Conservation (phyloP, 2,329 filamentous ascomycete genomes). For the Apiospora kogelbergensis region DNA sequence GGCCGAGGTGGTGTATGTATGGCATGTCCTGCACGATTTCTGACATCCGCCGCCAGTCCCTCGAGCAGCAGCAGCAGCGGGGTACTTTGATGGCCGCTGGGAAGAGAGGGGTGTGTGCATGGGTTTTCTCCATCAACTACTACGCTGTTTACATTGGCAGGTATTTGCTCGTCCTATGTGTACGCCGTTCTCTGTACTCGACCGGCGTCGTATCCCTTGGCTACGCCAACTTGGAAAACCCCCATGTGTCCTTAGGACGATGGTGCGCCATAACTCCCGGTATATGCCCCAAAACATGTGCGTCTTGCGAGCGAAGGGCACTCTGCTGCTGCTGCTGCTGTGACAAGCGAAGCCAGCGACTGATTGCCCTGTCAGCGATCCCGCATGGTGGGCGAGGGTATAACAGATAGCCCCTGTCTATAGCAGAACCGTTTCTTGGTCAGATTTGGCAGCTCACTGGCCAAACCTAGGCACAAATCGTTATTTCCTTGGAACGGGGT, state of each 20-base stretch:
- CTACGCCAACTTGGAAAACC: not conserved
- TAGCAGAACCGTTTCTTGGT: not conserved
- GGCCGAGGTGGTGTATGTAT: not conserved
- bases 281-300: not conserved
- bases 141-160: not conserved
- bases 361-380: not conserved
- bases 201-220: not conserved
- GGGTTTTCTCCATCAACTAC: not conserved
- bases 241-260: not conserved
- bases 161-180: not conserved
- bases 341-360: not conserved
- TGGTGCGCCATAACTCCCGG: not conserved
- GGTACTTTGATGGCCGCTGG: not conserved
- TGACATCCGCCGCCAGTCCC: too few species aligned
- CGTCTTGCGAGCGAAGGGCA: not conserved
- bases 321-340: not conserved
- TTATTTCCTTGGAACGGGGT: not conserved
- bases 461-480: not conserved
- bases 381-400: not conserved
- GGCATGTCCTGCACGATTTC: too few species aligned
- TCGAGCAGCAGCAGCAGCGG: not conserved
- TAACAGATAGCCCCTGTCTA: not conserved
- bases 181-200: not conserved
- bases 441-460: not conserved
- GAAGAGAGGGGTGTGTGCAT: not conserved